Conservation (phyloP, 257 asterid species). For the Haberlea rhodopensis region DNA sequence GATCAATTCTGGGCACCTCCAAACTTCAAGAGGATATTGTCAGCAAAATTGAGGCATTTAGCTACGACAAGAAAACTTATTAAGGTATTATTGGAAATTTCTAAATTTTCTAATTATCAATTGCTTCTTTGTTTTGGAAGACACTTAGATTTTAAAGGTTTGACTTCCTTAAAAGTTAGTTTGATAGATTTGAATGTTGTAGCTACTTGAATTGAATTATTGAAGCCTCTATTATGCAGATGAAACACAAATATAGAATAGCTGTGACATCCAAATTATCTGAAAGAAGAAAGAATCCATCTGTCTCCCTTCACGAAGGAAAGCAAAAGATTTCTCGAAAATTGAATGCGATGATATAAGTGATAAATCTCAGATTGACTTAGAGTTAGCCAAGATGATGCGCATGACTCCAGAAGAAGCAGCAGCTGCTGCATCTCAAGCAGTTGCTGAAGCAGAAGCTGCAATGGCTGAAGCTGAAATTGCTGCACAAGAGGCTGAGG, state of each 20-base stretch:
- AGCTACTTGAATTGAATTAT: background rate
- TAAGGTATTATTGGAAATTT: conserved; percentile 47
- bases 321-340: conserved; percentile 46
- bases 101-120: conserved; percentile 6
- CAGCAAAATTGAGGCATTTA: conserved; percentile 77
- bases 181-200: background rate
- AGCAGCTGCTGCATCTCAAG: conserved; percentile 89
- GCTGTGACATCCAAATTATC: conserved; percentile 48
- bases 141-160: background rate
- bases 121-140: background rate
- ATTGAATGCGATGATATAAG: conserved; percentile 42
- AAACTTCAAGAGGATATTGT: conserved; percentile 81
- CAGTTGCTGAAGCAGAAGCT: conserved; percentile 95
- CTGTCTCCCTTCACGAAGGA: conserved; percentile 46
- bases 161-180: conserved; percentile 15
- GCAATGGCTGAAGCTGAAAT: conserved; percentile 95
- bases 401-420: conserved; percentile 80
- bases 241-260: conserved; percentile 69
- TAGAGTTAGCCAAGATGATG: conserved; percentile 67
- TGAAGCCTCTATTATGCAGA: conserved; percentile 34
- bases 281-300: conserved; percentile 50
- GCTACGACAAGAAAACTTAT: conserved; percentile 76
- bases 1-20: conserved; percentile 96
- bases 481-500: conserved; percentile 91
- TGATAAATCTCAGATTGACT: conserved; percentile 62